Conservation (phyloP, 2,329 filamentous ascomycete genomes). For the Trichoderma sp. region DNA sequence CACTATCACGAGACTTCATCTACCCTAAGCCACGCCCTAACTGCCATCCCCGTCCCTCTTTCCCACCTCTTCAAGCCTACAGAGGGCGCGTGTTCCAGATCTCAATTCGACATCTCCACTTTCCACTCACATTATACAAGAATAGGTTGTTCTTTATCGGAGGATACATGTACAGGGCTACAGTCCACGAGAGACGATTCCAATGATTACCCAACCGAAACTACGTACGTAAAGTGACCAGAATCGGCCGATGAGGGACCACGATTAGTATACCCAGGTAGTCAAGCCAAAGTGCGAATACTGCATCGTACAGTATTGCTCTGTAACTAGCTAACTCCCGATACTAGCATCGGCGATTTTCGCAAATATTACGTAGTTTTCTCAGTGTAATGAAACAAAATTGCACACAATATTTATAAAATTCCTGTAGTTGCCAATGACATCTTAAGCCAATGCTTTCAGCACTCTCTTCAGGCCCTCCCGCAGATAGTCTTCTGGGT, state of each 20-base stretch:
- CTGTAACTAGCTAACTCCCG: background rate
- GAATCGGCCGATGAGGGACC: background rate
- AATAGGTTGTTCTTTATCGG: constrained; percentile 4
- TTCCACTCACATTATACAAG: constrained; percentile 2
- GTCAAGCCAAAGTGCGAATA: background rate
- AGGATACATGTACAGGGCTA: too few species aligned
- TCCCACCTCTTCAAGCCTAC: background rate
- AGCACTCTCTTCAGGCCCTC: constrained; percentile 22
- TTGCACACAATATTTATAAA: background rate
- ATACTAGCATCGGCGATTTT: background rate
- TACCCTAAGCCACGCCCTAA: background rate
- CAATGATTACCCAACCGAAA: background rate
- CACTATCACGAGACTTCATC: background rate
- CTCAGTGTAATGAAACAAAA: background rate
- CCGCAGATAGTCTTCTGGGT: constrained; percentile 29
- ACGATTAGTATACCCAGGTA: background rate
- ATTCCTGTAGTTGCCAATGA: background rate
- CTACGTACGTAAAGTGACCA: background rate
- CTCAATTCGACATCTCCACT: background rate
- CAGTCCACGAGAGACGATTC: background rate
- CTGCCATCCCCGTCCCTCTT: background rate
- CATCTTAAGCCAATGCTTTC: background rate
- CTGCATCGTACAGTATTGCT: background rate
- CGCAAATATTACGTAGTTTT: background rate
- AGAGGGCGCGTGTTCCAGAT: constrained; percentile 8